Percentiles rank a stretch among this genome's conserved stretches.
These are phyloP conservation scores for Astragalus glycyphyllos DNA, from an alignment of 306 rosid genomes.

Conservation along the genomic window DNA sequence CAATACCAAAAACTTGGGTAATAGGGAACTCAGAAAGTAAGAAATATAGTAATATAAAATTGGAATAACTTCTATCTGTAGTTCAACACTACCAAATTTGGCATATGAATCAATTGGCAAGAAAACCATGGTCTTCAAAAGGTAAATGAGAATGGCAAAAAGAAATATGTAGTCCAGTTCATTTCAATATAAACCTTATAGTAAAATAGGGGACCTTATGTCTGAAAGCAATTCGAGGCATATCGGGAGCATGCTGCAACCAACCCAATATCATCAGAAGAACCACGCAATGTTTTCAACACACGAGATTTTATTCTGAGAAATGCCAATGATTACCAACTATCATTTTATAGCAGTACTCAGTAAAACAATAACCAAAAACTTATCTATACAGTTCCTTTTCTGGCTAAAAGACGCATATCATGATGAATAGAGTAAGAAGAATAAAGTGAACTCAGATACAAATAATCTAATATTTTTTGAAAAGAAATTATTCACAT, in stretches of 20 bases:
- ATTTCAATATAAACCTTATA: slow-evolving; percentile 17
- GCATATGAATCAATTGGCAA: slow-evolving; percentile 24
- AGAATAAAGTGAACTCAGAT: slow-evolving; percentile 18
- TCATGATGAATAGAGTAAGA: not conserved
- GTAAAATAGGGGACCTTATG: slow-evolving; percentile 58
- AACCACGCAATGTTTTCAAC: slow-evolving; percentile 68
- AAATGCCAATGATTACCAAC: slow-evolving; percentile 27
- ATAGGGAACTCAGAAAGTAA: not conserved
- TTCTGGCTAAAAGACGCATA: slow-evolving; percentile 24
- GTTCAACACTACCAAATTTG: slow-evolving; percentile 2
- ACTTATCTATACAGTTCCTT: not conserved
- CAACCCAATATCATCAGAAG: slow-evolving; percentile 87
- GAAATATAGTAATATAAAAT: not conserved
- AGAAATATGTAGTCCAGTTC: not conserved
- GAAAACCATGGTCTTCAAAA: slow-evolving; percentile 2
- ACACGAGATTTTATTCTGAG: slow-evolving; percentile 63
- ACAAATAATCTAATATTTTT: slow-evolving; percentile 25
- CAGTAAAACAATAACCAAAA: slow-evolving; percentile 17
- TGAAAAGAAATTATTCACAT: slow-evolving; percentile 22
- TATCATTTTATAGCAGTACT: slow-evolving; percentile 26
- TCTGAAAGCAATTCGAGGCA: slow-evolving; percentile 83
- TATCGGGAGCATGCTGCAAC: slow-evolving; percentile 69
- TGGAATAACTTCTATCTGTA: slow-evolving; percentile 15
- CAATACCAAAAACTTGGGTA: not conserved
- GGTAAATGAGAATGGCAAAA: slow-evolving; percentile 4